A percentile compares a stretch with the other conserved stretches of the same genome.
Conservation (phyloP, 1,284 basidiomycete species). For the Chalciporus sp. region DNA sequence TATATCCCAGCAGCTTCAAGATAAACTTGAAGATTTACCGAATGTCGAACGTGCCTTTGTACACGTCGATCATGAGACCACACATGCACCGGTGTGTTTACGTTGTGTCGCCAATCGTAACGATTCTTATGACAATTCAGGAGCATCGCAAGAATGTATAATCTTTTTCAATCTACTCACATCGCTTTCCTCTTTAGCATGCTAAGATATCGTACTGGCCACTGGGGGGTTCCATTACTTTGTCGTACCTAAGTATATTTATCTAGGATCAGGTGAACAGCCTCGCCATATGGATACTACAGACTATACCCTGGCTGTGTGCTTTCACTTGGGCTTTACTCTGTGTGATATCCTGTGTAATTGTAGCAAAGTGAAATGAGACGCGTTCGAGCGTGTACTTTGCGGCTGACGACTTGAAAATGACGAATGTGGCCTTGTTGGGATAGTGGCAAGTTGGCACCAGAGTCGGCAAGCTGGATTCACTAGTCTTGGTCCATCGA, state of each 20-base stretch:
- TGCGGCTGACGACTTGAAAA: slow-evolving; percentile 34
- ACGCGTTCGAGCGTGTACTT: slow-evolving; percentile 9
- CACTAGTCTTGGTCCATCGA: slow-evolving; percentile 2
- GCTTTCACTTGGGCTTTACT: background rate
- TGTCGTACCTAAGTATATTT: background rate
- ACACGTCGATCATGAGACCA: slow-evolving; percentile 92
- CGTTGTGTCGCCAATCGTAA: background rate
- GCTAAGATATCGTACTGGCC: background rate
- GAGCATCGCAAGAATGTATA: slow-evolving; percentile 36
- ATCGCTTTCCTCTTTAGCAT: background rate
- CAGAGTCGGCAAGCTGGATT: too few species aligned
- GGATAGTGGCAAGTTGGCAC: slow-evolving; percentile 26
- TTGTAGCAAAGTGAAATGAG: background rate
- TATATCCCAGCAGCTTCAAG: slow-evolving; percentile 88
- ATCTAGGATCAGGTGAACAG: background rate
- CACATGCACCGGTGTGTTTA: slow-evolving; percentile 72
- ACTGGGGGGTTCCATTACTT: background rate
- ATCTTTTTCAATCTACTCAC: background rate
- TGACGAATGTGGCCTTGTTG: slow-evolving; percentile 23
- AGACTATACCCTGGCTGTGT: background rate
- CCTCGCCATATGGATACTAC: too few species aligned
- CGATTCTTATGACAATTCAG: slow-evolving; percentile 14
- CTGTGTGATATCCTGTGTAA: background rate
- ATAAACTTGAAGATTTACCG: slow-evolving; percentile 91
- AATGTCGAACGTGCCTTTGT: slow-evolving; percentile 93